These are phyloP conservation scores for Fomes fomentarius DNA, from an alignment of 1,284 basidiomycete species.

Conservation along the genomic window DNA sequence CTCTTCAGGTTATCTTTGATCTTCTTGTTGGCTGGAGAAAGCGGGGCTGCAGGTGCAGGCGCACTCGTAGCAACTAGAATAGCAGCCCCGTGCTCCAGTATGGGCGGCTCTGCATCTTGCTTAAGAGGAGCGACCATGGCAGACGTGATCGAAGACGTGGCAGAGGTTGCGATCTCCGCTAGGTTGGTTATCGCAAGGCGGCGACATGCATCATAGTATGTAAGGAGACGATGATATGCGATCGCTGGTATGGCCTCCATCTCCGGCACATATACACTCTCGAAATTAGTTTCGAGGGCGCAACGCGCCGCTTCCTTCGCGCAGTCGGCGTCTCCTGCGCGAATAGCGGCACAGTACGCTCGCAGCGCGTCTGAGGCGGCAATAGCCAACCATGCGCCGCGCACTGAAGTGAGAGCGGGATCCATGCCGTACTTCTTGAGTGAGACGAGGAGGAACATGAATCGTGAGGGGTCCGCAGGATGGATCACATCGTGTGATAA, in stretches of 20 bases:
- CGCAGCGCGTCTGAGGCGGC: not conserved
- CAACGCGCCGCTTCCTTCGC: constrained; percentile 3
- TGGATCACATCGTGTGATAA: too few relatives aligned
- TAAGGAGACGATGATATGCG: constrained; percentile 17
- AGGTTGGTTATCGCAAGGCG: not conserved
- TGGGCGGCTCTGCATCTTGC: too few relatives aligned
- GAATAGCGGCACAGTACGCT: constrained; percentile 14
- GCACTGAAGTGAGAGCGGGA: not conserved
- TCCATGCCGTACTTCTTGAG: too few relatives aligned
- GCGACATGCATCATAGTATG: constrained; percentile 9
- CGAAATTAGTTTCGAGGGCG: not conserved
- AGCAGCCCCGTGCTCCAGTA: too few relatives aligned
- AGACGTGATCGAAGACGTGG: too few relatives aligned
- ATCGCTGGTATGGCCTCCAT: constrained; percentile 13
- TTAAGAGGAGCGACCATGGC: too few relatives aligned
- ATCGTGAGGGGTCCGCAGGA: too few relatives aligned
- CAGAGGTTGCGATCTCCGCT: not conserved
- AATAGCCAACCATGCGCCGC: not conserved
- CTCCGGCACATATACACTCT: constrained; percentile 9
- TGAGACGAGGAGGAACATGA: too few relatives aligned
- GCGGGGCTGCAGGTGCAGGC: too few relatives aligned
- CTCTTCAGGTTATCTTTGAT: too few relatives aligned
- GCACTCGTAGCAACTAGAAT: too few relatives aligned
- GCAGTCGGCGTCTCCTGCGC: not conserved
- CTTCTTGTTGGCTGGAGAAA: too few relatives aligned